phyloP scores from a whole-genome alignment of 352 stramenopile species.

The Phytophthora constricta region DNA sequence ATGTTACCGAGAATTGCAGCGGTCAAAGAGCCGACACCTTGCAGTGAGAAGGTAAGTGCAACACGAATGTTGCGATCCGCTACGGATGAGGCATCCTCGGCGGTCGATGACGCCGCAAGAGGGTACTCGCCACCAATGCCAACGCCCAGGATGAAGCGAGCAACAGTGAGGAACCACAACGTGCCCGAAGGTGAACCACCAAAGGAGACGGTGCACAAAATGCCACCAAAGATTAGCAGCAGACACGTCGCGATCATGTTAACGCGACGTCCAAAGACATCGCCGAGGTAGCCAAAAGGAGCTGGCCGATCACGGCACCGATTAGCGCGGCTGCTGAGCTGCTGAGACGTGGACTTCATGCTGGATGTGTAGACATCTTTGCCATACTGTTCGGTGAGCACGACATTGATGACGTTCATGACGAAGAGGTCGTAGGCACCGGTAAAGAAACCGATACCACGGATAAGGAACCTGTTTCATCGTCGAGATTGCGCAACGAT shows the following conservation, averaged over 20 bases:
- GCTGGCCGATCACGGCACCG: slow-evolving; percentile 21
- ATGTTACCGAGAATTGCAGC: slow-evolving; percentile 59
- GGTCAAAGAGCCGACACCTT: slow-evolving; percentile 53
- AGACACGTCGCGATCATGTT: slow-evolving; percentile 62
- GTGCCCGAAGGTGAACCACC: slow-evolving; percentile 36
- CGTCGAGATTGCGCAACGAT: too few species aligned
- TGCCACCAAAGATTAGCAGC: slow-evolving; percentile 55
- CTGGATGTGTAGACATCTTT: slow-evolving; percentile 48
- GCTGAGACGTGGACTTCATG: slow-evolving; percentile 38
- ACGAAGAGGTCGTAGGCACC: slow-evolving; percentile 66
- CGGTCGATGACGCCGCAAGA: slow-evolving; percentile 39
- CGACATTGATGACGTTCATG: slow-evolving; percentile 68
- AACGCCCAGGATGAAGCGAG: slow-evolving; percentile 50
- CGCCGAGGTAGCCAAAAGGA: slow-evolving; percentile 59
- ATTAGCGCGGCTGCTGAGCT: not conserved
- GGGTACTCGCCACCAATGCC: slow-evolving; percentile 49
- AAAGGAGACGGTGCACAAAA: slow-evolving; percentile 52
- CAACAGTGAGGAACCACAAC: slow-evolving; percentile 56
- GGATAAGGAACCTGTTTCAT: slow-evolving; percentile 58
- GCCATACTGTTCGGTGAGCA: slow-evolving; percentile 43
- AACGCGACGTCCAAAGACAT: slow-evolving; percentile 51
- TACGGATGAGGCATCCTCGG: slow-evolving; percentile 50
- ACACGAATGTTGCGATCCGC: slow-evolving; percentile 49
- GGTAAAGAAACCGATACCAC: slow-evolving; percentile 57
- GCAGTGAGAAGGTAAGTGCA: slow-evolving; percentile 59